Percentiles rank a stretch among this genome's conserved stretches.
Conservation (phyloP, 352 stramenopile species). For the Pythium plurisporium region DNA sequence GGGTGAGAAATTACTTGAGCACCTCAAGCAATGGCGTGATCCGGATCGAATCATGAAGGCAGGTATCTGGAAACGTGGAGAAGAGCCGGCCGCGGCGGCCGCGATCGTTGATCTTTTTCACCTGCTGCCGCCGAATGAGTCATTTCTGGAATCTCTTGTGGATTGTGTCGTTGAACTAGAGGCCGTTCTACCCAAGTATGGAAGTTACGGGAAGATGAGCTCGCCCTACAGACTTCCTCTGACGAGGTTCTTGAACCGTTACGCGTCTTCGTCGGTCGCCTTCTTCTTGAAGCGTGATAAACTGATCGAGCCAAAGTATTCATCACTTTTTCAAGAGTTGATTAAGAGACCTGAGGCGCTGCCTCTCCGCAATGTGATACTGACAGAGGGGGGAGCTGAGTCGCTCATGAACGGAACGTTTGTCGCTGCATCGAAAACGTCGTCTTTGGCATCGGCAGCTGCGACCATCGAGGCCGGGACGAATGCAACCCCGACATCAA, state of each 20-base stretch:
- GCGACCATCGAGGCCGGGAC: slow-evolving; percentile 19
- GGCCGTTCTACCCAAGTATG: slow-evolving; percentile 87
- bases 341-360: slow-evolving; percentile 89
- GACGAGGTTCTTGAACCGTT: slow-evolving; percentile 92
- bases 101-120: slow-evolving; percentile 96
- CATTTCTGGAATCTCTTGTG: slow-evolving; percentile 95
- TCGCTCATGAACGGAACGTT: slow-evolving; percentile 93
- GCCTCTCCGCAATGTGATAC: slow-evolving; percentile 86
- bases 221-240: slow-evolving; percentile 92
- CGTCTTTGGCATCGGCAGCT: slow-evolving; percentile 24
- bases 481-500: neutral
- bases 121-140: slow-evolving; percentile 91
- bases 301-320: slow-evolving; percentile 85
- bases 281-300: slow-evolving; percentile 88
- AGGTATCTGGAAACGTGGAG: slow-evolving; percentile 90
- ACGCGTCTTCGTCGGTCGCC: slow-evolving; percentile 75
- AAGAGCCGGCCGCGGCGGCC: slow-evolving; percentile 94
- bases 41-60: slow-evolving; percentile 89
- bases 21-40: slow-evolving; percentile 93
- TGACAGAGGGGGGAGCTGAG: slow-evolving; percentile 81
- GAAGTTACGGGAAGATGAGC: slow-evolving; percentile 82
- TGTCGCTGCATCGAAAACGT: slow-evolving; percentile 57
- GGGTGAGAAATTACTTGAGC: slow-evolving; percentile 96
- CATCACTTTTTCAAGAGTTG: slow-evolving; percentile 92
- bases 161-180: slow-evolving; percentile 95